Evolutionary conservation across 108 stramenopile species (phyloP).

Genomic region (Asterionellopsis glacialis): DNA sequence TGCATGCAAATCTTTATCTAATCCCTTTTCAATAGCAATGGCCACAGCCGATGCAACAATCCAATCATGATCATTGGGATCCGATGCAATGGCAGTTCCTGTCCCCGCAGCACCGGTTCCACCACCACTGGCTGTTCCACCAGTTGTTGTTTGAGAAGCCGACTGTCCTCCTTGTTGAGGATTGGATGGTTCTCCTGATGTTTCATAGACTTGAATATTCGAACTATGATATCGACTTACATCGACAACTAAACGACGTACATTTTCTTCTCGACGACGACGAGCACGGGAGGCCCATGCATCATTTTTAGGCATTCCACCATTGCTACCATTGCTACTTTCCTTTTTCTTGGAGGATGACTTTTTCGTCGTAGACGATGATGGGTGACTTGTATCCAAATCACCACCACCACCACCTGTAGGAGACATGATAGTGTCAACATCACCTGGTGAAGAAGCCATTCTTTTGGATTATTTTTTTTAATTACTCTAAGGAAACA

Average conservation of each 20-base stretch:
- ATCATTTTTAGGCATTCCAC: no score
- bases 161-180: constrained; percentile 8
- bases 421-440: no score
- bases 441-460: no score
- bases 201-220: background rate
- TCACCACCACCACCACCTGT: no score
- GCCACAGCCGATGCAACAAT: constrained; percentile 78
- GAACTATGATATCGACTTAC: constrained; percentile 53
- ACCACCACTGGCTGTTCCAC: constrained; percentile 3
- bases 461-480: no score
- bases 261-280: constrained; percentile 80
- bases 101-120: no score
- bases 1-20: constrained; percentile 78
- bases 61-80: constrained; percentile 53
- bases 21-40: constrained; percentile 69
- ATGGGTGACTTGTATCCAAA: no score
- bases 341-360: no score
- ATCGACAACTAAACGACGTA: constrained; percentile 76
- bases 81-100: constrained; percentile 11
- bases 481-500: no score
- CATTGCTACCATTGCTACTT: no score
- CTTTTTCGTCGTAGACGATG: no score
- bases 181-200: background rate
- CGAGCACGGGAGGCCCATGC: constrained; percentile 24
- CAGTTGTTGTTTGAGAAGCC: constrained; percentile 21